These are phyloP conservation scores for Neurospora sp. DNA, from an alignment of 495 filamentous ascomycete species.

Conservation along the genomic window DNA sequence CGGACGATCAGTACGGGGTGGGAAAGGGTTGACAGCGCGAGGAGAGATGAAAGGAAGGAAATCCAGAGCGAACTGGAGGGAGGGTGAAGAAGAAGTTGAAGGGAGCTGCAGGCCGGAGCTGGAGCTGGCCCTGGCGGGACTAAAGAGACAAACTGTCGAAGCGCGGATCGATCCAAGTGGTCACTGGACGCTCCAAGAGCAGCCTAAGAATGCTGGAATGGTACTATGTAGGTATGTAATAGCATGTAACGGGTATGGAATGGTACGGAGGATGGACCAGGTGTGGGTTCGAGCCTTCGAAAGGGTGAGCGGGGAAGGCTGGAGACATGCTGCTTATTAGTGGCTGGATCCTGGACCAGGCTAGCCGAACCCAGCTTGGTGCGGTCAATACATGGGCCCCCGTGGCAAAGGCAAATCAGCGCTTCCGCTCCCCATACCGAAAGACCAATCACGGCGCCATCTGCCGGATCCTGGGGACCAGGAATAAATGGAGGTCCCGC, in stretches of 20 bases:
- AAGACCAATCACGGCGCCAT: neutral
- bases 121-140: neutral
- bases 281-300: constrained; percentile 4
- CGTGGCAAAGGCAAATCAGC: constrained; percentile 17
- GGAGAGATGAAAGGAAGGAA: neutral
- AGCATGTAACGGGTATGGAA: neutral
- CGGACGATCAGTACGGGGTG: neutral
- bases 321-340: constrained; percentile 15
- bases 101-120: neutral
- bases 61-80: neutral
- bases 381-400: constrained; percentile 12
- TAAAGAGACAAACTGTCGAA: constrained; percentile 1
- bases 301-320: constrained; percentile 17
- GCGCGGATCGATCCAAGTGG: neutral
- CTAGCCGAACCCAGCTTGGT: constrained; percentile 15
- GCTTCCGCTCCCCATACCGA: constrained; percentile 1
- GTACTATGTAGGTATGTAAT: neutral
- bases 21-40: neutral
- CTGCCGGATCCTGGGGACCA: neutral
- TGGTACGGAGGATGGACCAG: neutral
- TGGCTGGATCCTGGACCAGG: constrained; percentile 15
- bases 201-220: neutral
- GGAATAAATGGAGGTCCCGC: neutral
- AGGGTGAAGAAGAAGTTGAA: neutral
- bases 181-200: neutral